Conservation (phyloP, 2,329 filamentous ascomycete genomes). For the Apiospora rasikravindrae region DNA sequence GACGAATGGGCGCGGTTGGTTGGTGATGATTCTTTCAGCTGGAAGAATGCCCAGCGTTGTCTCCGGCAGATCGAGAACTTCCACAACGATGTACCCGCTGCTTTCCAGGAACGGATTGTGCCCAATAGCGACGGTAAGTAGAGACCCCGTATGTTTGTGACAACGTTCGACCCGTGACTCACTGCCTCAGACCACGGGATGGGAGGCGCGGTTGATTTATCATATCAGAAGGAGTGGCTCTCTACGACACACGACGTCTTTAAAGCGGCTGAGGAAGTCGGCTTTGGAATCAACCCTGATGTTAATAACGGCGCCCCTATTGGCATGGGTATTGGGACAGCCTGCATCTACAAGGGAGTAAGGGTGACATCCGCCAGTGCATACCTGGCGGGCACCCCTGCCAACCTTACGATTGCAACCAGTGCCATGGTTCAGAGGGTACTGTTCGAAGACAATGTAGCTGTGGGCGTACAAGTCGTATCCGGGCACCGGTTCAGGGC, state of each 20-base stretch:
- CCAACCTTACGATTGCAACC: constrained; percentile 25
- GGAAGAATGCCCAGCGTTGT: constrained; percentile 40
- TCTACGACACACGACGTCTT: constrained; percentile 25
- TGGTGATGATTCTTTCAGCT: constrained; percentile 54
- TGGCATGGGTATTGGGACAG: constrained; percentile 32
- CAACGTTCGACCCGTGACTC: not conserved
- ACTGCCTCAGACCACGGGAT: constrained; percentile 28
- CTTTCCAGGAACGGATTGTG: constrained; percentile 43
- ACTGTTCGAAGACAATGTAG: constrained; percentile 27
- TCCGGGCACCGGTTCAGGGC: constrained; percentile 24
- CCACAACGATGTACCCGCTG: constrained; percentile 40
- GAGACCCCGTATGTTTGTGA: not conserved
- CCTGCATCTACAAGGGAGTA: constrained; percentile 41
- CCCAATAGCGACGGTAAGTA: constrained; percentile 25
- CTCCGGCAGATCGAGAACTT: constrained; percentile 55
- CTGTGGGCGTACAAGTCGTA: constrained; percentile 26
- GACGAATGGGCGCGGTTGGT: constrained; percentile 54
- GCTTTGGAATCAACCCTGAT: constrained; percentile 27
- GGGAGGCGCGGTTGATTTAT: constrained; percentile 29
- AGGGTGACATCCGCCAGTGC: constrained; percentile 49
- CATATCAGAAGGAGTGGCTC: constrained; percentile 29
- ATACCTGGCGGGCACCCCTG: constrained; percentile 23
- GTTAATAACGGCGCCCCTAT: constrained; percentile 30
- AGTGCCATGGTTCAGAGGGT: constrained; percentile 25
- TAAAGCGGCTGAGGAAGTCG: constrained; percentile 26